Conservation (phyloP, 352 stramenopile species). For the Pythium monospermum region DNA sequence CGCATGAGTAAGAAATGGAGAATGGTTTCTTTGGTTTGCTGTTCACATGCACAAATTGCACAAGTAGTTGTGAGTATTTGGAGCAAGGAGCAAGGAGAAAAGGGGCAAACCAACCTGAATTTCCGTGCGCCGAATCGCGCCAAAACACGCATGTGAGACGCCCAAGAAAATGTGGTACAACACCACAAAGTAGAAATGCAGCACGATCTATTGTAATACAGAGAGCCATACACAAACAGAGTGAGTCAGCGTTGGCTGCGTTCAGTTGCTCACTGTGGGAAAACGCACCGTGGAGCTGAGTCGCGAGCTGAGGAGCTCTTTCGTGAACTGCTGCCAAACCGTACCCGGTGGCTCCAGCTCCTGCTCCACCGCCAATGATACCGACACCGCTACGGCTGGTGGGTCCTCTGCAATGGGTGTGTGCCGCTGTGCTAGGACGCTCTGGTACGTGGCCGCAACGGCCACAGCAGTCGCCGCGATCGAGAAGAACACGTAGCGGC, state of each 20-base stretch:
- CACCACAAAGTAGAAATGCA: slow-evolving; percentile 64
- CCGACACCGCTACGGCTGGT: too few relatives aligned
- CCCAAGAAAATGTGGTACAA: slow-evolving; percentile 65
- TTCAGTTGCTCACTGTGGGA: too few relatives aligned
- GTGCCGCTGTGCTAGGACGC: slow-evolving; percentile 19
- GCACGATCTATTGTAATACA: too few relatives aligned
- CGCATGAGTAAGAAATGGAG: slow-evolving; percentile 74
- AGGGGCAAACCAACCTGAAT: slow-evolving; percentile 32
- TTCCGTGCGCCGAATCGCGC: slow-evolving; percentile 40
- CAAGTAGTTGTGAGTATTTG: neutral
- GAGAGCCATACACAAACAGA: too few relatives aligned
- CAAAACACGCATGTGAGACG: slow-evolving; percentile 40
- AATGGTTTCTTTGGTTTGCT: slow-evolving; percentile 80
- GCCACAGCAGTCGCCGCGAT: slow-evolving; percentile 51
- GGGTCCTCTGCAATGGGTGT: neutral
- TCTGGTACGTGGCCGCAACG: slow-evolving; percentile 38
- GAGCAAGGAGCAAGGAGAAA: neutral
- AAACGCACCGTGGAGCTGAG: slow-evolving; percentile 46
- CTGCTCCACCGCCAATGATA: too few relatives aligned
- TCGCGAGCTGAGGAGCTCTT: slow-evolving; percentile 48
- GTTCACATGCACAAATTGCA: neutral
- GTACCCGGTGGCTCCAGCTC: too few relatives aligned
- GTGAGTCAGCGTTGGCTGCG: too few relatives aligned
- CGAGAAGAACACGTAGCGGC: slow-evolving; percentile 64
- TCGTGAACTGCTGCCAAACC: slow-evolving; percentile 20